These are phyloP conservation scores for Cystobasidium sp. DNA, from an alignment of 1,284 basidiomycete genomes.

Conservation along the genomic window DNA sequence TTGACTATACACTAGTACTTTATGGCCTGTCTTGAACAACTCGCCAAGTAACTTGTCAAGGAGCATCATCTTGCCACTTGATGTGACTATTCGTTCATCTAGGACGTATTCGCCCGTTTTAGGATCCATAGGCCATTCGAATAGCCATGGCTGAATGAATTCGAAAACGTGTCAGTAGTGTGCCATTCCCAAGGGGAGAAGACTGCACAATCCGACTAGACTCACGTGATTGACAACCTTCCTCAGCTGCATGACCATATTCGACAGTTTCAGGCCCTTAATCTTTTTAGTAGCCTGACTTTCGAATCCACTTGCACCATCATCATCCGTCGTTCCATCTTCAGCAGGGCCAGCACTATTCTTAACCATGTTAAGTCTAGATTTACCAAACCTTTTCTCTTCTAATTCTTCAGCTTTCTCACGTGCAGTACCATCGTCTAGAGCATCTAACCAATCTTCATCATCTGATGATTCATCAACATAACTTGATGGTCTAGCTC, in stretches of 20 bases:
- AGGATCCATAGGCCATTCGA: conserved; percentile 81
- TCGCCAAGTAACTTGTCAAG: conserved; percentile 83
- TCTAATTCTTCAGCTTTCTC: conserved; percentile 37
- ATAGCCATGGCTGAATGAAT: conserved; percentile 80
- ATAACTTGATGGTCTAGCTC: conserved; percentile 23
- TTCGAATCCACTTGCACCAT: conserved; percentile 5
- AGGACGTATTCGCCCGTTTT: conserved; percentile 66
- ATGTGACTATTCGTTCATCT: conserved; percentile 77
- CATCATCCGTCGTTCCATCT: conserved; percentile 2
- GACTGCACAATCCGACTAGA: background rate
- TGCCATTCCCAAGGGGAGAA: background rate
- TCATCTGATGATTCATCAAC: conserved; percentile 12
- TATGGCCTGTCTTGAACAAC: conserved; percentile 78
- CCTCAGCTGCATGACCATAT: conserved; percentile 91
- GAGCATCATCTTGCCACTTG: conserved; percentile 95
- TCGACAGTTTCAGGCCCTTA: conserved; percentile 89
- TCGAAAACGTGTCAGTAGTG: background rate
- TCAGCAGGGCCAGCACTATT: background rate
- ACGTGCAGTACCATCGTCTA: conserved; percentile 37
- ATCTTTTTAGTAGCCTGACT: conserved; percentile 62
- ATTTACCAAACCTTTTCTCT: conserved; percentile 30
- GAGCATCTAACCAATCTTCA: conserved; percentile 26
- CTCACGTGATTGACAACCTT: conserved; percentile 61
- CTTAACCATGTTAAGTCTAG: conserved; percentile 18
- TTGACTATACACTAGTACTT: conserved; percentile 88